Evolutionary conservation across 495 filamentous ascomycete genomes (phyloP).

Genomic region (Xylaria palmicola): DNA sequence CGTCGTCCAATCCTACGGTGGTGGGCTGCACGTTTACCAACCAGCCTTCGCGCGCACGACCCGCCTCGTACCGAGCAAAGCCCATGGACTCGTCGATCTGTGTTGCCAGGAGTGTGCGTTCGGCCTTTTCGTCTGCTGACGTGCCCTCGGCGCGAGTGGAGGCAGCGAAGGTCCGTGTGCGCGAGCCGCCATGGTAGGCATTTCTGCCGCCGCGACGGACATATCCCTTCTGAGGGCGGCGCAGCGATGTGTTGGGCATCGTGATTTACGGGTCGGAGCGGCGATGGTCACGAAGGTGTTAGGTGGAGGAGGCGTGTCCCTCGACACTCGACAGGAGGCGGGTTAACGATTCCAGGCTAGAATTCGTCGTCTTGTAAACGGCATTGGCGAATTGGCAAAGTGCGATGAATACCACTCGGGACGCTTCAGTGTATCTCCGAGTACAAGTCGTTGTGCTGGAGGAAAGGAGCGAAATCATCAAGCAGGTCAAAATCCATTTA

Average conservation of each 20-base stretch:
- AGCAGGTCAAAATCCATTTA: slow-evolving; percentile 15
- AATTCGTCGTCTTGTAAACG: background rate
- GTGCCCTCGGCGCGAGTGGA: slow-evolving; percentile 78
- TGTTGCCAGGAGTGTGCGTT: slow-evolving; percentile 79
- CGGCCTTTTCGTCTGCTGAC: slow-evolving; percentile 79
- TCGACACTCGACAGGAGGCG: background rate
- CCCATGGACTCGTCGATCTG: slow-evolving; percentile 93
- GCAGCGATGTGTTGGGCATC: slow-evolving; percentile 52
- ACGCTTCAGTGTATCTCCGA: background rate
- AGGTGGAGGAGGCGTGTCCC: slow-evolving; percentile 1
- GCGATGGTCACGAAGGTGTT: background rate
- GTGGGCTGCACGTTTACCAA: slow-evolving; percentile 93
- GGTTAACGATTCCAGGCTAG: slow-evolving; percentile 3
- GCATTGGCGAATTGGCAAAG: slow-evolving; percentile 15
- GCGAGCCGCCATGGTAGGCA: slow-evolving; percentile 52
- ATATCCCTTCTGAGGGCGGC: slow-evolving; percentile 52
- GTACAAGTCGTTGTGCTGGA: background rate
- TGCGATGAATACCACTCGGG: slow-evolving; percentile 1
- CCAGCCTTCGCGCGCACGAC: slow-evolving; percentile 85
- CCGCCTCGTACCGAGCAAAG: slow-evolving; percentile 88
- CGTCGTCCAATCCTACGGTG: slow-evolving; percentile 67
- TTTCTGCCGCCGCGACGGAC: slow-evolving; percentile 49
- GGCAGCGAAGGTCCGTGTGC: slow-evolving; percentile 72
- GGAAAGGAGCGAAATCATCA: background rate
- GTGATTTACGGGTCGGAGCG: background rate